A percentile compares a stretch with the other conserved stretches of the same genome.
Conservation (phyloP, 495 filamentous ascomycete species). For the Staphylotrichum longicolle region DNA sequence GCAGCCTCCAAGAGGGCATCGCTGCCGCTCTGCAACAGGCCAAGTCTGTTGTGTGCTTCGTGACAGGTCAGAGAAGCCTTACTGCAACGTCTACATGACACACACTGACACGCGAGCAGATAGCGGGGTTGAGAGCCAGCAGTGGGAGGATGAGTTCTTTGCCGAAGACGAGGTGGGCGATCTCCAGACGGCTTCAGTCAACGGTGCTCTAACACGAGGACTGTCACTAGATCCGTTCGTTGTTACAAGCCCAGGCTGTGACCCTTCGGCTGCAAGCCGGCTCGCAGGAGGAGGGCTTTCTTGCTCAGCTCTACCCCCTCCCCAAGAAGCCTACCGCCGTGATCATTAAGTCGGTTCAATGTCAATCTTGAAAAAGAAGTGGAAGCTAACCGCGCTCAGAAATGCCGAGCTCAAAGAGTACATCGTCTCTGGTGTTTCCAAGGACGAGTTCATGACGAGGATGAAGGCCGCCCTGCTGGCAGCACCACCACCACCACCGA, state of each 20-base stretch:
- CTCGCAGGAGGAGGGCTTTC: constrained; percentile 73
- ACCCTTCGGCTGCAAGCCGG: constrained; percentile 65
- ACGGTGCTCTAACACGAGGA: neutral
- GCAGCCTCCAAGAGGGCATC: constrained; percentile 77
- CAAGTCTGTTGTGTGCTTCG: constrained; percentile 48
- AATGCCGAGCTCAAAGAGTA: constrained; percentile 64
- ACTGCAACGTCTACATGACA: neutral
- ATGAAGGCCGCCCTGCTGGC: constrained; percentile 40
- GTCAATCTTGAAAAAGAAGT: neutral
- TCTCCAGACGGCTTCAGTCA: neutral
- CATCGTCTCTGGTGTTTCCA: constrained; percentile 56
- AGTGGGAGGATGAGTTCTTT: constrained; percentile 78
- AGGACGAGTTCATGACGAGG: constrained; percentile 56
- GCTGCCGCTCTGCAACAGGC: constrained; percentile 63
- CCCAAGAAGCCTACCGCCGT: constrained; percentile 70
- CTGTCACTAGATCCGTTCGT: constrained; percentile 37
- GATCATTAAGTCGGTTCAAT: constrained; percentile 62
- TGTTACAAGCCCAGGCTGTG: constrained; percentile 60
- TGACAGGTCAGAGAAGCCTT: constrained; percentile 43
- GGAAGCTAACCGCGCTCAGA: constrained; percentile 32
- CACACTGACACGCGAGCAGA: constrained; percentile 44
- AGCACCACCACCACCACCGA: constrained; percentile 1
- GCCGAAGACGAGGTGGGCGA: constrained; percentile 54
- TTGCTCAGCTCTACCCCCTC: constrained; percentile 77
- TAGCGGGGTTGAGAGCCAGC: constrained; percentile 58